Base-by-base conservation (phyloP, 2,329 filamentous ascomycete species). In the Bipolaris victoriae region DNA sequence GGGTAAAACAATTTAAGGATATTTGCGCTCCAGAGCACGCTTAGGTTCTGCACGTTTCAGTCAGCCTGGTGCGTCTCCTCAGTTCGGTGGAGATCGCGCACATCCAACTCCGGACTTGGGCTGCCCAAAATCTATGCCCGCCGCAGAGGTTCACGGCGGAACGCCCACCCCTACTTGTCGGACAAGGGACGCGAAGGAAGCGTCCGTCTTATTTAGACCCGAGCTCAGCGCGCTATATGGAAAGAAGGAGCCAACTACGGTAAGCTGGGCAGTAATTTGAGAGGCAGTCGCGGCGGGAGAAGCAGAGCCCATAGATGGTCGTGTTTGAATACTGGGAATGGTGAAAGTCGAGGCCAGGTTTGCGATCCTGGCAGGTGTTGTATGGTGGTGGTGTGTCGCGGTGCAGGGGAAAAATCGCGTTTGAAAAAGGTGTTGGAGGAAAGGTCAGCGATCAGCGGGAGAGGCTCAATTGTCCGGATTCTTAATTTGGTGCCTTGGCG, bases 71-170 rank as follows among this genome's bases (percentile, higher is more conserved):
- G 63, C 57, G 60, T 46, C 53, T 56, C 35, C 24, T 62, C 55
- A 43, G 51, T 49, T 40, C 47, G 10, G 10, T 31, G 35, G 35
- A 39, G 20, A 52, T 36, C 40, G 67, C 68, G 64, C 66, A 72
- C 67, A 68, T 65, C 63, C 64, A 66, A 65, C 51, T 60, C 63
- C 55, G 40, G 62, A 51, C 56, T 64, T 53, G 46, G 51, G 49
- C 40, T 49, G 51, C 55, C 65, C 61, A 61, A 69, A 66, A 69
- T 78, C 81, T 81, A 80, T 80, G 80, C 82, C 81, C 81, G 80
- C 80, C 80, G 54, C 49, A 37, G 39, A 43, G 37, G 66, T 64
- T 83, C 79, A 83, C 78, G 80, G 80, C 79, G 81, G 81, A 82
- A 81, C 74, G 63, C 67, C 70, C 70, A 75, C 79, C 69, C 77